These are phyloP conservation scores for Fraxinus anomala DNA, from an alignment of 257 asterid genomes.

Conservation along the genomic window DNA sequence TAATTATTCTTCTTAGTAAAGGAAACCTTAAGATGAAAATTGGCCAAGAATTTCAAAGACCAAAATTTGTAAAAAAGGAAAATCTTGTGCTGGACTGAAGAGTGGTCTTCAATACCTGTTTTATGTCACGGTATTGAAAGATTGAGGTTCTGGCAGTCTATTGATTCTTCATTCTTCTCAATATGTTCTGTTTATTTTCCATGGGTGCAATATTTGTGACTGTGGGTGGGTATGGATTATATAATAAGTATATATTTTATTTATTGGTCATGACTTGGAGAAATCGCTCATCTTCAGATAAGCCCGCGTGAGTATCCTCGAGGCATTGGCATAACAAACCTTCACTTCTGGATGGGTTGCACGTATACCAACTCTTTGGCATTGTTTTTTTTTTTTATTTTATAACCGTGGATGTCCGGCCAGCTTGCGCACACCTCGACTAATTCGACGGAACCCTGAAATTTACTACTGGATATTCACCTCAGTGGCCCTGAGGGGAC, in stretches of 20 bases:
- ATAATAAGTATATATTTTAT: neutral
- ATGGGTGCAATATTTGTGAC: neutral
- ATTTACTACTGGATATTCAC: too few species aligned
- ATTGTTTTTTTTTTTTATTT: neutral
- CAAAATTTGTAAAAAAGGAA: neutral
- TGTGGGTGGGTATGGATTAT: neutral
- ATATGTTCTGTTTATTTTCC: neutral
- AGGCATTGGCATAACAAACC: neutral
- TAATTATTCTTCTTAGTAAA: neutral
- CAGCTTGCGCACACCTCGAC: too few species aligned
- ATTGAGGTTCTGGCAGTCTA: neutral
- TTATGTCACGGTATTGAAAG: neutral
- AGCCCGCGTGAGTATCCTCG: neutral
- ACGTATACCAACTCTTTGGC: neutral
- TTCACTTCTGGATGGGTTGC: neutral
- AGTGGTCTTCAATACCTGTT: neutral
- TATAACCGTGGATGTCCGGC: too few species aligned
- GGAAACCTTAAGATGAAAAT: constrained; percentile 15
- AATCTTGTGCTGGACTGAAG: neutral
- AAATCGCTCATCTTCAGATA: neutral
- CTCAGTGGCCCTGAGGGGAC: too few species aligned
- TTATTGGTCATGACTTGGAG: constrained; percentile 2
- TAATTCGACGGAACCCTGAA: neutral
- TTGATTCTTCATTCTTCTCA: constrained; percentile 1
- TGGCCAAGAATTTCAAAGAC: neutral